These are phyloP conservation scores for Madurella fahalii DNA, from an alignment of 2,329 filamentous ascomycete species.

Conservation along the genomic window DNA sequence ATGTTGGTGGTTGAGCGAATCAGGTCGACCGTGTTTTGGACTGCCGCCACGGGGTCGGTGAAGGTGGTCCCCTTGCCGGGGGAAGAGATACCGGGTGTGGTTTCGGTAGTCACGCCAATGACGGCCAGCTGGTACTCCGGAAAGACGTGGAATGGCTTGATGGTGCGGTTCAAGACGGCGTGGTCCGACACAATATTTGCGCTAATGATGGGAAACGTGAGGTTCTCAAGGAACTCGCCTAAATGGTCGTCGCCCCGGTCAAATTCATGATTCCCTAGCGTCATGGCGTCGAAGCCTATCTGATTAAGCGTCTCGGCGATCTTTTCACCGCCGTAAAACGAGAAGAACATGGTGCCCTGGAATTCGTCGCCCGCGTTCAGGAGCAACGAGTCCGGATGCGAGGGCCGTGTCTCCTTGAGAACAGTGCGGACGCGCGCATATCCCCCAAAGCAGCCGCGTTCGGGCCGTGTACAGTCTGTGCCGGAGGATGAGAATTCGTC, in stretches of 20 bases:
- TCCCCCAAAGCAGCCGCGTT: slow-evolving; percentile 58
- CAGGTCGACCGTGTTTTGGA: slow-evolving; percentile 59
- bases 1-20: slow-evolving; percentile 60
- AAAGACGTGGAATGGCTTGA: slow-evolving; percentile 64
- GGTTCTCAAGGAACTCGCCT: slow-evolving; percentile 57
- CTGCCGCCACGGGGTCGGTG: slow-evolving; percentile 51
- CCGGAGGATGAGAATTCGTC: slow-evolving; percentile 60
- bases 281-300: slow-evolving; percentile 65
- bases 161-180: slow-evolving; percentile 54
- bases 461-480: slow-evolving; percentile 55
- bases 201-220: slow-evolving; percentile 61
- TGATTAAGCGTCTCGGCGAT: slow-evolving; percentile 63
- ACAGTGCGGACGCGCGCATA: slow-evolving; percentile 61
- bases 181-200: slow-evolving; percentile 61
- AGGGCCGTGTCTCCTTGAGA: slow-evolving; percentile 52
- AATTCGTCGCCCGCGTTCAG: slow-evolving; percentile 67
- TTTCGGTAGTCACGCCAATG: slow-evolving; percentile 61
- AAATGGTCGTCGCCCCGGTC: slow-evolving; percentile 61
- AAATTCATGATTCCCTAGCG: slow-evolving; percentile 64
- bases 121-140: slow-evolving; percentile 57
- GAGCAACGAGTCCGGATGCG: slow-evolving; percentile 57
- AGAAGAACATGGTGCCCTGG: slow-evolving; percentile 64
- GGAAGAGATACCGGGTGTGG: slow-evolving; percentile 54
- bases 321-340: slow-evolving; percentile 63
- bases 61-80: slow-evolving; percentile 57